Evolutionary conservation across 495 filamentous ascomycete species (phyloP).

Genomic region (Talaromyces ruber): DNA sequence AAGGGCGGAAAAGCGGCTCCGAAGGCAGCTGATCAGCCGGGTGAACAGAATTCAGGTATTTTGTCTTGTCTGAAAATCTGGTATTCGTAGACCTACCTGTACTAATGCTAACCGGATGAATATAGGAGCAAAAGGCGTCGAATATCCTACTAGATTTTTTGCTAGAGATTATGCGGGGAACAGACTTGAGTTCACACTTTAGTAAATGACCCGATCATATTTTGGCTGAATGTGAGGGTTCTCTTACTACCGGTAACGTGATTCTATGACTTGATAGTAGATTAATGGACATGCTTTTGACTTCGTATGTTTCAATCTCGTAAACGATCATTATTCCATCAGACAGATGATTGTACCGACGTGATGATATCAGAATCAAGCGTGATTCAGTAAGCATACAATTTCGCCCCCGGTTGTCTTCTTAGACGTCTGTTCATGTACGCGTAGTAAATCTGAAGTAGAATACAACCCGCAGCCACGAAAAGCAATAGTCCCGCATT

Average conservation of each 20-base stretch:
- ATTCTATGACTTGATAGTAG: background rate
- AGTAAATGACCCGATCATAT: background rate
- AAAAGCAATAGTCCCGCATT: slow-evolving; percentile 41
- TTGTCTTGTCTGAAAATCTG: background rate
- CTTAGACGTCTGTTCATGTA: slow-evolving; percentile 18
- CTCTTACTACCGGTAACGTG: background rate
- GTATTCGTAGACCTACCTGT: background rate
- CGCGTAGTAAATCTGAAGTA: slow-evolving; percentile 28
- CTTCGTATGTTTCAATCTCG: background rate
- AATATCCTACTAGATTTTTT: slow-evolving; percentile 55
- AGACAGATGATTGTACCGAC: background rate
- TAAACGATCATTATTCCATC: background rate
- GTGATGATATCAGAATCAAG: background rate
- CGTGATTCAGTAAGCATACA: slow-evolving; percentile 3
- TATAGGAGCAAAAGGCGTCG: slow-evolving; percentile 42
- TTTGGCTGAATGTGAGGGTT: background rate
- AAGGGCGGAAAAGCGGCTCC: slow-evolving; percentile 40
- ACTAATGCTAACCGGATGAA: background rate
- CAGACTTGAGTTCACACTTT: slow-evolving; percentile 51
- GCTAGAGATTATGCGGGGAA: slow-evolving; percentile 57
- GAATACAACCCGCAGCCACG: slow-evolving; percentile 25
- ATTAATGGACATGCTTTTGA: background rate
- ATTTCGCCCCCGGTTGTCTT: background rate
- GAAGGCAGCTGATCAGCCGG: slow-evolving; percentile 46
- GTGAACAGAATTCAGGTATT: slow-evolving; percentile 40